phyloP scores from a whole-genome alignment of 441 rosid genomes.

The Pelargonium myrrhifolium region DNA sequence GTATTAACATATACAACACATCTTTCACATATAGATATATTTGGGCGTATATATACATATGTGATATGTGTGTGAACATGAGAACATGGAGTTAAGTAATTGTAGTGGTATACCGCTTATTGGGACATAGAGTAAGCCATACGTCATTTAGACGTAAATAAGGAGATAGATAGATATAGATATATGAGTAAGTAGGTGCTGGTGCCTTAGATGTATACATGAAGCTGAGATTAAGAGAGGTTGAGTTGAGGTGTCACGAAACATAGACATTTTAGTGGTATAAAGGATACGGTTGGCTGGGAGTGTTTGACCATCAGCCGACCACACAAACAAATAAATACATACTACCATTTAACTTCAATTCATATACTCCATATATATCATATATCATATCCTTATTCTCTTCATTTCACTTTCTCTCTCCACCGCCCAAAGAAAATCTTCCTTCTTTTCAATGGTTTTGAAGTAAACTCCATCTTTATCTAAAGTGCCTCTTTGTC shows the following conservation, averaged over 20 bases:
- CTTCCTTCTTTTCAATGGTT: neutral
- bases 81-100: too few species aligned
- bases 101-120: too few species aligned
- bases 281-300: neutral
- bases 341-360: too few species aligned
- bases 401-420: neutral
- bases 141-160: neutral
- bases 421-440: conserved; percentile 6
- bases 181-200: too few species aligned
- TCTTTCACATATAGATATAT: too few species aligned
- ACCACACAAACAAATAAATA: too few species aligned
- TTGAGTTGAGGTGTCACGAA: neutral
- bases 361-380: too few species aligned
- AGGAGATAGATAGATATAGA: too few species aligned
- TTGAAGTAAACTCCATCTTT: neutral
- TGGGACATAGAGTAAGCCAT: neutral
- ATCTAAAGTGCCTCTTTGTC: neutral
- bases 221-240: too few species aligned
- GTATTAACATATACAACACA: too few species aligned
- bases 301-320: neutral
- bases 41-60: too few species aligned
- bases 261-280: neutral
- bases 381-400: neutral
- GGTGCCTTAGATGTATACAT: neutral
- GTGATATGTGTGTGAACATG: too few species aligned